Evolutionary conservation across 1,284 basidiomycete species (phyloP).

Genomic region (Cryptococcus wingfieldii): DNA sequence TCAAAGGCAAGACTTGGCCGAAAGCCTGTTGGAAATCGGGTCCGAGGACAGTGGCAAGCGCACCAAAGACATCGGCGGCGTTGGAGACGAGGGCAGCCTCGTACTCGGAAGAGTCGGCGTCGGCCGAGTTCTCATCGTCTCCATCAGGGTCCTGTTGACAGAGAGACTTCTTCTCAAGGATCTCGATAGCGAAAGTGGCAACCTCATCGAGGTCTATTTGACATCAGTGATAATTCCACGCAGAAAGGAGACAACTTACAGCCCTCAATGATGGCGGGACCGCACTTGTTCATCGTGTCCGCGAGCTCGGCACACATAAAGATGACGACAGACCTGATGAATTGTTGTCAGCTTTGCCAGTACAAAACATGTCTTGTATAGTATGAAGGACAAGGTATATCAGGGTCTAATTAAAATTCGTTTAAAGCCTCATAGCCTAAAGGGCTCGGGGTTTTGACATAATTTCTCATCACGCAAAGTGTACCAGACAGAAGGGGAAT

Average conservation of each 20-base stretch:
- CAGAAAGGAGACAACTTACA: constrained; percentile 33
- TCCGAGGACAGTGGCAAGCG: constrained; percentile 81
- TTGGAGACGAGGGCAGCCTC: constrained; percentile 93
- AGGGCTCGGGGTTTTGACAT: constrained; percentile 65
- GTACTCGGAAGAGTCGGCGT: constrained; percentile 78
- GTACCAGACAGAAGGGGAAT: not conserved
- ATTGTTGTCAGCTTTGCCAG: not conserved
- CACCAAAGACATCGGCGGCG: constrained; percentile 89
- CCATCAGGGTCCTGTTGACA: constrained; percentile 97
- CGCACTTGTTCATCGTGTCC: constrained; percentile 85
- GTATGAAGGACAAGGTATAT: constrained; percentile 16
- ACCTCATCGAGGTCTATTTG: constrained; percentile 69
- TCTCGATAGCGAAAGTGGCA: constrained; percentile 71
- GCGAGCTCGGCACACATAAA: constrained; percentile 80
- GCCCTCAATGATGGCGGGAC: constrained; percentile 73
- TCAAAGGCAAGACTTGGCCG: constrained; percentile 77
- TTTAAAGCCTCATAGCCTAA: constrained; percentile 58
- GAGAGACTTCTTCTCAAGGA: constrained; percentile 86
- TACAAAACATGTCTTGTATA: constrained; percentile 1
- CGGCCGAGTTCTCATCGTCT: constrained; percentile 72
- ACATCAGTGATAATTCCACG: not conserved
- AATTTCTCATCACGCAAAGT: constrained; percentile 57
- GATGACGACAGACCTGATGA: constrained; percentile 75
- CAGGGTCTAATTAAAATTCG: constrained; percentile 38
- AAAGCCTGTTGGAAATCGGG: constrained; percentile 82